Evolutionary conservation across 768 basidiomycete species (phyloP).

Genomic region (Pleurotus ostreatus): DNA sequence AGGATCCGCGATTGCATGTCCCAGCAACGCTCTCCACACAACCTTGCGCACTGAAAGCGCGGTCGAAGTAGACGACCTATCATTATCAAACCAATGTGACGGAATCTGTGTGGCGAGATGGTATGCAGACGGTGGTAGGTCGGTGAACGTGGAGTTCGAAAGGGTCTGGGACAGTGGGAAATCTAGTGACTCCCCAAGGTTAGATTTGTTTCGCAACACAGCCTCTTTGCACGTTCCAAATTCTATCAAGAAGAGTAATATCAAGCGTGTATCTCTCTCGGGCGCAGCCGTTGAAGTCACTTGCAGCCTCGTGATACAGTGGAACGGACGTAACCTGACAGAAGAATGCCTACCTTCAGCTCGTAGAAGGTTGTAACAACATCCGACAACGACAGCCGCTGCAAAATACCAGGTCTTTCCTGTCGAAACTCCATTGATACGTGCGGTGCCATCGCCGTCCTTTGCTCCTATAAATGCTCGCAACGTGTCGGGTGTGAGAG

Average conservation of each 20-base stretch:
- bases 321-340: neutral
- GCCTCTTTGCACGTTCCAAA: too few species aligned
- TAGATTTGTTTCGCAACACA: neutral
- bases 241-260: too few species aligned
- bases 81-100: constrained; percentile 48
- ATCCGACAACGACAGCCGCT: constrained; percentile 63
- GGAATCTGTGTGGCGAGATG: constrained; percentile 76
- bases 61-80: constrained; percentile 27
- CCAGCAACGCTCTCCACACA: constrained; percentile 59
- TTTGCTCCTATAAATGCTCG: constrained; percentile 42
- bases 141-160: constrained; percentile 27
- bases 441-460: neutral
- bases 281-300: too few species aligned
- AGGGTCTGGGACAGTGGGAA: constrained; percentile 46
- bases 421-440: neutral
- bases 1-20: neutral
- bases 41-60: constrained; percentile 62
- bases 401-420: constrained; percentile 43
- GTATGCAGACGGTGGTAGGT: constrained; percentile 46
- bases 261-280: too few species aligned
- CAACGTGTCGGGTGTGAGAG: constrained; percentile 63
- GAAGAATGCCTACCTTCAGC: constrained; percentile 35
- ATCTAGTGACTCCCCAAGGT: constrained; percentile 30
- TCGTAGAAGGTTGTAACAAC: constrained; percentile 74
- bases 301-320: neutral